A percentile compares a stretch with the other conserved stretches of the same genome.
Conservation (phyloP, 345 rosid species). For the Populus nigra region DNA sequence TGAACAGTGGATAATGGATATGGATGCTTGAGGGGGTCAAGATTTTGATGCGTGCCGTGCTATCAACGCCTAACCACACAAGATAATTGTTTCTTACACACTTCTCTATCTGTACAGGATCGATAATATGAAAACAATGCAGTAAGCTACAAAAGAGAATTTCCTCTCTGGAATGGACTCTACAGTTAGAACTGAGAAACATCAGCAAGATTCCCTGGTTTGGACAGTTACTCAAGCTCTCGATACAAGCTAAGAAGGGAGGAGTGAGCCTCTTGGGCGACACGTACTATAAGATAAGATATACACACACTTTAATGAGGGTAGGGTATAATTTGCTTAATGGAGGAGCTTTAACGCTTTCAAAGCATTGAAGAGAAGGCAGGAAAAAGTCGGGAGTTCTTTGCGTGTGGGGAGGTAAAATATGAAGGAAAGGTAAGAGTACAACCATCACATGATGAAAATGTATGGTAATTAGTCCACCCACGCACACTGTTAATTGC, state of each 20-base stretch:
- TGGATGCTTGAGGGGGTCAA: background rate
- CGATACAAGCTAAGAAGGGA: background rate
- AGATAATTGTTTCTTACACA: background rate
- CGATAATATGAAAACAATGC: background rate
- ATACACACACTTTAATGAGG: background rate
- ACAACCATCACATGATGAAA: background rate
- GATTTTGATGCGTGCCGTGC: background rate
- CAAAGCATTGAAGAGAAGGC: background rate
- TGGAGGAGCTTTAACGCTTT: background rate
- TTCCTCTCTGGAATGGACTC: background rate
- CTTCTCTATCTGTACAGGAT: background rate
- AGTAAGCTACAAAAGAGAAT: no score
- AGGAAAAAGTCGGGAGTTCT: conserved; percentile 13
- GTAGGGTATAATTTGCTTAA: background rate
- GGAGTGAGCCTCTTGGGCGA: background rate
- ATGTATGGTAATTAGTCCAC: background rate
- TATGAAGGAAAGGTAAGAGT: background rate
- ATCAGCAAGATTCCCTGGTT: background rate
- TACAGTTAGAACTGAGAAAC: background rate
- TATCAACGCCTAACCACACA: background rate
- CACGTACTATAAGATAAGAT: background rate
- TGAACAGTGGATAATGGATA: background rate
- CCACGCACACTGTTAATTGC: background rate
- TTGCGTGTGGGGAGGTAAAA: conserved; percentile 29
- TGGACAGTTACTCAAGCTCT: background rate